Percentiles rank a stretch among this genome's conserved stretches.
These are phyloP conservation scores for Stropharia rugosoannulata DNA, from an alignment of 768 basidiomycete species.

Conservation along the genomic window DNA sequence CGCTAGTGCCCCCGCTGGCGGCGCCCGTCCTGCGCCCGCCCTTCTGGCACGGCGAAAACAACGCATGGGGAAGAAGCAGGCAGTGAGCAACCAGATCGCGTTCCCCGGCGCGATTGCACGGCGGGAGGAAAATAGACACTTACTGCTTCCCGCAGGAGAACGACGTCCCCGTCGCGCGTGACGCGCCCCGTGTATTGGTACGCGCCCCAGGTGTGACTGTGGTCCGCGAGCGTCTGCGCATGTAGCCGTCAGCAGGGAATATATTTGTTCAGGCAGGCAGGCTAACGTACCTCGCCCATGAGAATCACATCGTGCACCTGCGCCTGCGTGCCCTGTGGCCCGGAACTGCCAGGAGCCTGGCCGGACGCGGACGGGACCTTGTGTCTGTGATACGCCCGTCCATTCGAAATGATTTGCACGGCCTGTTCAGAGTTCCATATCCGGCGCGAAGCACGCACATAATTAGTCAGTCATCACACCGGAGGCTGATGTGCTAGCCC, in stretches of 20 bases:
- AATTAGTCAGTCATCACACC: too few species aligned
- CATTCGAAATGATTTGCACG: constrained; percentile 11
- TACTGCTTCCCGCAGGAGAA: constrained; percentile 62
- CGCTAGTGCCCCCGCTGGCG: constrained; percentile 21
- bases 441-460: not conserved
- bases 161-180: constrained; percentile 56
- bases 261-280: constrained; percentile 11
- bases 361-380: not conserved
- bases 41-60: constrained; percentile 15
- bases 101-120: not conserved
- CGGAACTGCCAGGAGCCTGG: not conserved
- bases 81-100: not conserved
- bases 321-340: not conserved
- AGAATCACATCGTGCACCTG: constrained; percentile 21
- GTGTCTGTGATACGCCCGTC: constrained; percentile 18
- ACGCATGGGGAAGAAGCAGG: not conserved
- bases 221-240: constrained; percentile 48
- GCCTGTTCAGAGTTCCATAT: not conserved
- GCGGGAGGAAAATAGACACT: constrained; percentile 19
- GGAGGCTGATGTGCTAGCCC: not conserved
- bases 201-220: constrained; percentile 66
- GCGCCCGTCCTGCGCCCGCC: constrained; percentile 10
- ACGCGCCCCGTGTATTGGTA: constrained; percentile 61
- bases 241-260: constrained; percentile 13
- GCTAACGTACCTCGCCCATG: constrained; percentile 36